These are phyloP conservation scores for Sicyos baderoa DNA, from an alignment of 306 rosid genomes.

Conservation along the genomic window DNA sequence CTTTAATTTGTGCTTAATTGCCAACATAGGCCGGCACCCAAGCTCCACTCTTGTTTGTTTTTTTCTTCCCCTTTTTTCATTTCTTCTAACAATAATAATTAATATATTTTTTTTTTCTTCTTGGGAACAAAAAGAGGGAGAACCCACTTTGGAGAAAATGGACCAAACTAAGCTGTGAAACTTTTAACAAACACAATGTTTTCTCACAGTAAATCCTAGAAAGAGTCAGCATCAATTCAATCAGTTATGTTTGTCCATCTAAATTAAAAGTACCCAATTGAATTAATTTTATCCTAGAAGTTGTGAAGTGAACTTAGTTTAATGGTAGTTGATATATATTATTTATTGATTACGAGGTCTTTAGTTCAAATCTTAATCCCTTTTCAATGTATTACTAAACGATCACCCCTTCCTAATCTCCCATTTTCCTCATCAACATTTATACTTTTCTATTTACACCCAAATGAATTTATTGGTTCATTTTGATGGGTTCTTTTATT, in stretches of 20 bases:
- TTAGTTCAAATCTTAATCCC: too few relatives aligned
- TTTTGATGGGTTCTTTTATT: neutral
- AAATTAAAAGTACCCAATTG: too few relatives aligned
- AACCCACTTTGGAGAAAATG: neutral
- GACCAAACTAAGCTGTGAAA: neutral
- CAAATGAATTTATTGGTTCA: neutral
- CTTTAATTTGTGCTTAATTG: conserved; percentile 3
- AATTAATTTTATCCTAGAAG: too few relatives aligned
- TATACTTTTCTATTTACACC: neutral
- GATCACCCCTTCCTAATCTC: neutral
- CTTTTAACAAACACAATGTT: neutral
- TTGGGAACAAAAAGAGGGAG: neutral
- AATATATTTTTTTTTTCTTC: neutral
- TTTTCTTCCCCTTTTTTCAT: too few relatives aligned
- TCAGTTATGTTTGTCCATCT: too few relatives aligned
- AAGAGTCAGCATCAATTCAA: too few relatives aligned
- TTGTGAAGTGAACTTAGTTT: too few relatives aligned
- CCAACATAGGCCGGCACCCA: conserved; percentile 14
- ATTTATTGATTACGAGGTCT: too few relatives aligned
- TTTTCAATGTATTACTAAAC: too few relatives aligned
- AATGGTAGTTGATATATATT: too few relatives aligned
- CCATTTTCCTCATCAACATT: neutral
- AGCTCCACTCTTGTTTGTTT: neutral
- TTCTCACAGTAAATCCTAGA: neutral
- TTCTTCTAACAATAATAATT: too few relatives aligned